Base-by-base conservation (phyloP, 2,329 filamentous ascomycete genomes). In the Aspergillus tamarii region DNA sequence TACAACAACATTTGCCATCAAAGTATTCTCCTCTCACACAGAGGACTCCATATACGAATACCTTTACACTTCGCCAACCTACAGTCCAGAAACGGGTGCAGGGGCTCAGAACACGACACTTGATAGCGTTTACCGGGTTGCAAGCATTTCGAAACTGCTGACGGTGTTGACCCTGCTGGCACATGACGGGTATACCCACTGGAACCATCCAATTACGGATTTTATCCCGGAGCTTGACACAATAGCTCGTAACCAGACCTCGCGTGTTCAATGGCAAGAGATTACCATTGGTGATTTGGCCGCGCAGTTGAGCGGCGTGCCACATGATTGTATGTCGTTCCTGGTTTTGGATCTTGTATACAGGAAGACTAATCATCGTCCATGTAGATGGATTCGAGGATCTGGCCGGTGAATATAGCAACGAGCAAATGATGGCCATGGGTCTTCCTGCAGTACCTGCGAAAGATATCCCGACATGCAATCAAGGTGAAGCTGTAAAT, bases 101-200 rank as follows among this genome's bases (percentile, higher is more conserved):
- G 50, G 50, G 0, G 67, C 77, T 16, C 67, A 59, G 34, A 66
- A 57, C 28, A 64, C 68, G 19, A 69, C 73, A 4, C 69, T 72
- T 10, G 78, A 83, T 61, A 81, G 77, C 0, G 74, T 83, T 2
- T 83, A 81, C 65, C 77, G 81, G 11, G 72, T 82, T 19, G 80
- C 76, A 0, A 83, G 80, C 55, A 59, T 80, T 32, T 81, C 79
- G 1, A 83, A 83, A 63, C 61, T 82, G 21, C 79, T 78, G 66
- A 81, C 81, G 0, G 74, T 80, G 21, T 73, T 78, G 26, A 52
- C 76, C 0, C 72, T 78, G 14, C 64, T 81, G 21, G 69, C 77
- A 12, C 73, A 71, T 53, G 64, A 57, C 4, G 72, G 72, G 6
- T 58, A 67, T 12, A 60, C 59, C 19, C 46, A 59, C 16, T 71